Evolutionary conservation across 1,139 yeast genomes (phyloP), one percentile per base, ranked within the genome.

Genomic region (Taiozyma onychis): DNA sequence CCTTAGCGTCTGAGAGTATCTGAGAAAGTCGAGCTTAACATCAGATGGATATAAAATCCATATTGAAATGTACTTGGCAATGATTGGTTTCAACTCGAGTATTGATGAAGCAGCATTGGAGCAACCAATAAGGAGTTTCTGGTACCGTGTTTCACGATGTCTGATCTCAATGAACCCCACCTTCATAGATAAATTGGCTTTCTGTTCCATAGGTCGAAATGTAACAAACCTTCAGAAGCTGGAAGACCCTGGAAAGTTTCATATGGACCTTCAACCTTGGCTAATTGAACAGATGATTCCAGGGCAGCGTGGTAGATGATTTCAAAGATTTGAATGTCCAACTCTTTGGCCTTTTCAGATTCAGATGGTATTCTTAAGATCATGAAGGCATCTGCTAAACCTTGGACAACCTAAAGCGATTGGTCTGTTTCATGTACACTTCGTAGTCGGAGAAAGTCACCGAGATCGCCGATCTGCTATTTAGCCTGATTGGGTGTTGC

Each of bases 331-430:
- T 87, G 95, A 50, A 77, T 77, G 71, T 88, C 89, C 58, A 88
- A 74, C 55, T 72, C 73, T 64, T 76, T 78, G 24, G 97, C 96
- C 58, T 79, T 85, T 27, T 74, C 73, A 39, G 90, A 83, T 62
- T 86, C 96, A 66, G 88, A 88, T 28, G 96, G 95, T 56, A 88
- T 62, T 61, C 95, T 78, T 54, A 88, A 74, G 54, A 80, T 75
- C 75, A 86, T 76, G 67, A 87, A 88, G n/a, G 87, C 75, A 65
- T 88, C 97, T 34, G 97, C 96, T 50, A 88, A 74, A 52, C 97
- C 97, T 68, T 88, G 95, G 9, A 88, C 95, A 16, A 58, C 97
- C 97, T 43, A 88, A 70, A 9, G 96, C 95, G 60, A 88, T 83
- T 39, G 97, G 96, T 62, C 97, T 76, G 67, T 88, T 86, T 61